Base-by-base conservation (phyloP, 352 stramenopile genomes). In the Phytophthora pseudosyringae region DNA sequence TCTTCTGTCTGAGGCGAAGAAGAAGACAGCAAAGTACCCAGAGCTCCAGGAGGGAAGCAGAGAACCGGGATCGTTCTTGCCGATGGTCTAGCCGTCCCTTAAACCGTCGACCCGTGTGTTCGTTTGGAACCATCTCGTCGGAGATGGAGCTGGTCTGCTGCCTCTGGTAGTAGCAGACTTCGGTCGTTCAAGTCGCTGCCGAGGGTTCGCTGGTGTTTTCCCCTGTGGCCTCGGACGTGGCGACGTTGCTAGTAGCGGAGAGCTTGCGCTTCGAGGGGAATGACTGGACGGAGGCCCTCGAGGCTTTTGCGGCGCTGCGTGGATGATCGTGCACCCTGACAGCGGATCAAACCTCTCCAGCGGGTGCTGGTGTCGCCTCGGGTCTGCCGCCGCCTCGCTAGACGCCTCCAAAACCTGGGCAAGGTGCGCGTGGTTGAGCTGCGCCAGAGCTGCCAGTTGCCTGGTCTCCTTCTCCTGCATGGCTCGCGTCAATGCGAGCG, bases 401-500 rank as follows among this genome's bases (percentile, higher is more conserved):
- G 71, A 73, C 1, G 67, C 53, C 7, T 76, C 58, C 52, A 76
- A 63, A 15, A 88, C 64, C 25, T 80, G 64, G 3, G 44, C 52
- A 21, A 87, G 76, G 36, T 88, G 75, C 1, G 54, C 41, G 28
- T 83, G 64, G 8, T 75, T 82, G 26, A 64, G 59, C 7, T 83
- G 69, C 5, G 88, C 48, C 4, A 89, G 43, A 1, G 68, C 65
- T 36, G 80, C 67, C 3, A 91, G 71, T 45, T 90, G 83, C 53
- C 75, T 81, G 53, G 75, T 88, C 61, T 91, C 83, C 35, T 88
- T 88, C 4, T 88, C 73, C 33, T 91, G 76, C 83, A 91, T 91
- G 6, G 80, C 77, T 18, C 71, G 69, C 4, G 83, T 91, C 54
- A 91, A 59, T 2, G 63, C 47, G 12, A 89, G 59, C 7, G 74